phyloP scores from a whole-genome alignment of 371 early-diverging fungal species.

The Mortierella sp. region DNA sequence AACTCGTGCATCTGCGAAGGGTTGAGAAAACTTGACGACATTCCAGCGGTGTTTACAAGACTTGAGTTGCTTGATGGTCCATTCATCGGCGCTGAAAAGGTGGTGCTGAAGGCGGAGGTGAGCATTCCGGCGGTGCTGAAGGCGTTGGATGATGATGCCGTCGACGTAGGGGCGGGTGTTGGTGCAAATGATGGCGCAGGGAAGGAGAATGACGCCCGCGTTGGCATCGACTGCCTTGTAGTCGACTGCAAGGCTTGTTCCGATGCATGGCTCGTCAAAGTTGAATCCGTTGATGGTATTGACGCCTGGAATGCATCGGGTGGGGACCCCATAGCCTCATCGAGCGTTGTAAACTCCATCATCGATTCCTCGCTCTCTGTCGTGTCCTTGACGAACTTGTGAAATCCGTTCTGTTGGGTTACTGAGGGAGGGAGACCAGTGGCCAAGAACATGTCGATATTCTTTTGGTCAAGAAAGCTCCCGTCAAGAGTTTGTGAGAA shows the following conservation, averaged over 20 bases:
- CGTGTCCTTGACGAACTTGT: slow-evolving; percentile 20
- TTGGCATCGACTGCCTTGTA: slow-evolving; percentile 17
- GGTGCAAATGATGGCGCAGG: slow-evolving; percentile 12
- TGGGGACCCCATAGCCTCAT: slow-evolving; percentile 46
- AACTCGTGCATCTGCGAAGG: slow-evolving; percentile 56
- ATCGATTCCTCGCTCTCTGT: slow-evolving; percentile 32
- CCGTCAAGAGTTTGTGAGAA: slow-evolving; percentile 37
- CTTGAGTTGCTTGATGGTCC: slow-evolving; percentile 18
- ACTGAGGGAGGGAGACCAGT: slow-evolving; percentile 12
- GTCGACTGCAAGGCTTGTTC: background rate
- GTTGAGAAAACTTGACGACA: slow-evolving; percentile 53
- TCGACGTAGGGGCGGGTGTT: background rate
- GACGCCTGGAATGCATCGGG: slow-evolving; percentile 24
- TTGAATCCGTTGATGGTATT: background rate
- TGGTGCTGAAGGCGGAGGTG: slow-evolving; percentile 39
- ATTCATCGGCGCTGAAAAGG: slow-evolving; percentile 40
- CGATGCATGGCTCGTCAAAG: background rate
- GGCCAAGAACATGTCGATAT: slow-evolving; percentile 46
- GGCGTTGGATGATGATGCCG: slow-evolving; percentile 24
- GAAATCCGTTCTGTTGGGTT: background rate
- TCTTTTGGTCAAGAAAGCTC: slow-evolving; percentile 51
- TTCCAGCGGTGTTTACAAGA: slow-evolving; percentile 13
- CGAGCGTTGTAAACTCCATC: slow-evolving; percentile 55
- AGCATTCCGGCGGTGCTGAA: slow-evolving; percentile 32
- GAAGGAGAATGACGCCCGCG: slow-evolving; percentile 18